phyloP scores from a whole-genome alignment of 2,329 filamentous ascomycete species.

The Furcasterigmium furcatum region DNA sequence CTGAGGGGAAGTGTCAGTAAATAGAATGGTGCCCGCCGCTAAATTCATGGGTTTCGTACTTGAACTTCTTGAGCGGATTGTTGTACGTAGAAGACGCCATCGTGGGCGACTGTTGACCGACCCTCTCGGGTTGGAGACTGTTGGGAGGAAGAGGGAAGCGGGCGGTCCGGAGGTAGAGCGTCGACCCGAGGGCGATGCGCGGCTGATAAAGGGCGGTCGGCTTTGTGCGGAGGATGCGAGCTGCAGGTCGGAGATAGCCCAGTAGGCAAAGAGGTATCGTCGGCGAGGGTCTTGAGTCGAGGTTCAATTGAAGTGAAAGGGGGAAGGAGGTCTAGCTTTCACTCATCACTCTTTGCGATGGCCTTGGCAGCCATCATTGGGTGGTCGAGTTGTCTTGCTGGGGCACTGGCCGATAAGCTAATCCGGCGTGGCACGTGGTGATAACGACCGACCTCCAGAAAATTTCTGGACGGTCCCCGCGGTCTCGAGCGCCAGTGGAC shows the following conservation, averaged over 20 bases:
- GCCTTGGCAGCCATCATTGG: constrained; percentile 16
- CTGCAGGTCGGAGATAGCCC: no score
- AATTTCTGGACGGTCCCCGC: constrained; percentile 9
- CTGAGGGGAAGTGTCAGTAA: constrained; percentile 41
- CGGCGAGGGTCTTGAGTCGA: not conserved
- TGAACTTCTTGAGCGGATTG: constrained; percentile 99
- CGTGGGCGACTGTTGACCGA: constrained; percentile 31
- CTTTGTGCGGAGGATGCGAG: no score
- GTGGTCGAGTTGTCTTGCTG: not conserved
- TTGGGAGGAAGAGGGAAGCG: not conserved
- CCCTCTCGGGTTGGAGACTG: not conserved
- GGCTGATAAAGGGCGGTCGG: no score
- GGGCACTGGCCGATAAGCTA: not conserved
- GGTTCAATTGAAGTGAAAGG: not conserved
- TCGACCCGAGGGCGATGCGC: no score
- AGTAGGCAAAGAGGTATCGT: no score
- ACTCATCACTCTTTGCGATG: constrained; percentile 5
- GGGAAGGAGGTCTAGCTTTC: constrained; percentile 10
- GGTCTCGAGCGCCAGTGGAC: not conserved
- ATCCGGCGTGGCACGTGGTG: constrained; percentile 1
- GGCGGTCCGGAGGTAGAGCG: not conserved
- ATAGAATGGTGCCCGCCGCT: not conserved
- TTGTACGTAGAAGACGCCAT: constrained; percentile 92
- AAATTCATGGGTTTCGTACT: constrained; percentile 62
- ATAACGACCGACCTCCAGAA: constrained; percentile 4